Base-by-base conservation (phyloP, 2,329 filamentous ascomycete species). In the Fusarium tricinctum region DNA sequence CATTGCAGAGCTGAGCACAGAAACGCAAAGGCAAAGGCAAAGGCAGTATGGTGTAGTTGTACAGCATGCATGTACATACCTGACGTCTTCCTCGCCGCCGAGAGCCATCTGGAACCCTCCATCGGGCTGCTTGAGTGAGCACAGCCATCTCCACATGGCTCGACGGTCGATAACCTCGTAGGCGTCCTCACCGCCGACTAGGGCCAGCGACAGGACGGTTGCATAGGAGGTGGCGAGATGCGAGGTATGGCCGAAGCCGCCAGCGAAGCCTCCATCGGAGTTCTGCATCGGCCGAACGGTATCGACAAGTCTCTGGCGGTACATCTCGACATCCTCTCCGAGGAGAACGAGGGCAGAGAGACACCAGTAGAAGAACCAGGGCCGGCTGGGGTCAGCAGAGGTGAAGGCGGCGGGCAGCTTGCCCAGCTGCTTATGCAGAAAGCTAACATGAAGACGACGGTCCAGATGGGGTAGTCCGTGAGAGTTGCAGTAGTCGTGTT, bases 321-420 rank as follows among this genome's bases (percentile, higher is more conserved):
- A 95, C 39, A 88, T 79, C 32, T 80, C 79, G 47, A 87, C 83
- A 76, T 97, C 92, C 75, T 94, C 88, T 47, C 93, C 94, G 49
- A 99, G 82, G 33, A 94, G 83, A 26, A 86, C 83, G 68, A 99
- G 83, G 4, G 88, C 93, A 33, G 90, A 88, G 54, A 98, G 83
- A 53, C 88, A 92, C 96, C 96, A 99, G 81, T 97, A 98, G 68
- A 97, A 85, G 74, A 97, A 87, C 96, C 96, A 99, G 12, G 96
- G 94, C 56, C 95, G 85, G 76, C 92, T 94, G 32, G 96, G 91
- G 82, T 99, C 96, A 70, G 94, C 88, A 48, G 85, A 85, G 52
- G 91, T 89, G 79, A 91, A 97, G 5, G 82, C 83, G 9, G 86
- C 81, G 0, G 95, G 93, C 63, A 97, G 88, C 48, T 82, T 83